A percentile compares a stretch with the other conserved stretches of the same genome.
These are phyloP conservation scores for Phytophthora constricta DNA, from an alignment of 352 stramenopile species.

Conservation along the genomic window DNA sequence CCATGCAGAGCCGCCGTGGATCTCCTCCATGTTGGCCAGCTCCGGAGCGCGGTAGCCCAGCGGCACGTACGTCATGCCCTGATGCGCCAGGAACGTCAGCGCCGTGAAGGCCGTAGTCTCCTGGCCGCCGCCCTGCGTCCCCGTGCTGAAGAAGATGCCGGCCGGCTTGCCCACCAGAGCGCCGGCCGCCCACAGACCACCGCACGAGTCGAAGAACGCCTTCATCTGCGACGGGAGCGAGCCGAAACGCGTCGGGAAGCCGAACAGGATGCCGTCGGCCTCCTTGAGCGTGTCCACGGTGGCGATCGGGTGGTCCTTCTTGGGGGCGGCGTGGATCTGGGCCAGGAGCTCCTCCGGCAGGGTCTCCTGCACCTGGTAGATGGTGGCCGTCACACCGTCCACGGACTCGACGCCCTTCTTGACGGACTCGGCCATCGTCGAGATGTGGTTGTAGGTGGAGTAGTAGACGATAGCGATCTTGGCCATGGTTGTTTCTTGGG, in stretches of 20 bases:
- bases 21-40: slow-evolving; percentile 39
- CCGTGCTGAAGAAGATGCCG: slow-evolving; percentile 40
- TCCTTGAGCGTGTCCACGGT: slow-evolving; percentile 32
- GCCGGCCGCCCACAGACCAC: slow-evolving; percentile 31
- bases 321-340: slow-evolving; percentile 27
- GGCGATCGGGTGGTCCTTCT: slow-evolving; percentile 37
- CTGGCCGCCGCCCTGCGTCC: slow-evolving; percentile 33
- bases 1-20: slow-evolving; percentile 35
- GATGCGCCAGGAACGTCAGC: slow-evolving; percentile 35
- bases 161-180: slow-evolving; percentile 33
- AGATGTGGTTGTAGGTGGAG: slow-evolving; percentile 37
- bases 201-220: slow-evolving; percentile 33
- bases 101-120: slow-evolving; percentile 36
- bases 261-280: slow-evolving; percentile 36
- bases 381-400: slow-evolving; percentile 22
- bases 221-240: slow-evolving; percentile 37
- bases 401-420: slow-evolving; percentile 33
- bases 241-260: slow-evolving; percentile 39
- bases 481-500: slow-evolving; percentile 18
- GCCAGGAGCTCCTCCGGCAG: slow-evolving; percentile 1
- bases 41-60: slow-evolving; percentile 30
- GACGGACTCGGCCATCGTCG: slow-evolving; percentile 24
- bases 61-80: slow-evolving; percentile 32
- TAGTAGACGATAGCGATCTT: slow-evolving; percentile 42
- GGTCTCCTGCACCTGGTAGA: slow-evolving; percentile 1